phyloP scores from a whole-genome alignment of 1,284 basidiomycete genomes.

The Pseudozyma hubeiensis region DNA sequence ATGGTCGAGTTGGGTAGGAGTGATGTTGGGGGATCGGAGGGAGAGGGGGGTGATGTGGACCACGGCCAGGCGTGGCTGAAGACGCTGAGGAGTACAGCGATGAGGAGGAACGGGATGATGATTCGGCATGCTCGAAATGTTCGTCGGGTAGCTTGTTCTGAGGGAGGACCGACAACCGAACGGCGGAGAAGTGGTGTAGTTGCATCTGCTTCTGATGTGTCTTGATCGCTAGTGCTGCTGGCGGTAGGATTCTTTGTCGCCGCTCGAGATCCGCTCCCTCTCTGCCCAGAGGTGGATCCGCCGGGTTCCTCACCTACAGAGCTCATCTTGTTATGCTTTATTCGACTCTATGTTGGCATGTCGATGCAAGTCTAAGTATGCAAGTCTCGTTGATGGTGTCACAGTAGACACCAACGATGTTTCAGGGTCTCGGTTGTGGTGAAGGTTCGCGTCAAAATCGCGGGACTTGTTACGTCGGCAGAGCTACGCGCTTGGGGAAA shows the following conservation, averaged over 20 bases:
- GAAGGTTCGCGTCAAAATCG: no score
- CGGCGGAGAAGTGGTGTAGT: conserved; percentile 18
- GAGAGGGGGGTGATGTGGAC: background rate
- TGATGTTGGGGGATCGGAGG: conserved; percentile 4
- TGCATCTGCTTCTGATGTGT: conserved; percentile 4
- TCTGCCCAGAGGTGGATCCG: background rate
- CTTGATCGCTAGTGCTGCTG: background rate
- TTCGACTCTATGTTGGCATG: no score
- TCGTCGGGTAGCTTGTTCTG: background rate
- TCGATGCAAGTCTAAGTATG: no score
- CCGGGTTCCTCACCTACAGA: background rate
- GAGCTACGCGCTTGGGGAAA: no score
- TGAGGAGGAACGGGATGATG: conserved; percentile 8
- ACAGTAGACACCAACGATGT: no score
- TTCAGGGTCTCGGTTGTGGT: no score
- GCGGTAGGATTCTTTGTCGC: background rate
- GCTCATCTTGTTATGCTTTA: conserved; percentile 2
- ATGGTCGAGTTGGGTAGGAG: conserved; percentile 15
- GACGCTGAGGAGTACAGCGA: conserved; percentile 8
- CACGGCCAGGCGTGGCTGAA: conserved; percentile 5
- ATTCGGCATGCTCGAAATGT: conserved; percentile 4
- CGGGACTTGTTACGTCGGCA: no score
- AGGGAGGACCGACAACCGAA: background rate
- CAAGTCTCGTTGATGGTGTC: no score
- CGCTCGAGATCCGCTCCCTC: background rate